A percentile compares a stretch with the other conserved stretches of the same genome.
phyloP scores from a whole-genome alignment of 2,329 filamentous ascomycete genomes.

The Sarocladiaceae sp. region DNA sequence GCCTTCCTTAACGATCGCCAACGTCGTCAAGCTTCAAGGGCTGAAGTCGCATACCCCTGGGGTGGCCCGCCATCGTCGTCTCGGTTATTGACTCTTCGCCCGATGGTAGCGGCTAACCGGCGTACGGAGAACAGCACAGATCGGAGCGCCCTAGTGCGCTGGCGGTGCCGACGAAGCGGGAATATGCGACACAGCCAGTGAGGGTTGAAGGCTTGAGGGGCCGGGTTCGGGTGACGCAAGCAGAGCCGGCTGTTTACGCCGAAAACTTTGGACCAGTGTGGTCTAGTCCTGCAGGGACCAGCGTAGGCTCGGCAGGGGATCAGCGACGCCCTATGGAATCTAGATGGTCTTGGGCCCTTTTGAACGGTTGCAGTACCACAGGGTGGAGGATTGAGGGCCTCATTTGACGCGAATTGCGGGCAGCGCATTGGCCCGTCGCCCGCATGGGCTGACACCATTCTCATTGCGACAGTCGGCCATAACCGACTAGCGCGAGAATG shows the following conservation, averaged over 20 bases:
- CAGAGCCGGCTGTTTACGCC: neutral
- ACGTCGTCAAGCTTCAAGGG: too few species aligned
- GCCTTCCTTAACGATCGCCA: too few species aligned
- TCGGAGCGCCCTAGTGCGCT: neutral
- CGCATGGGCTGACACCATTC: neutral
- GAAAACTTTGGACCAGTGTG: neutral
- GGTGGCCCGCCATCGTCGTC: too few species aligned
- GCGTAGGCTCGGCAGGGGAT: neutral
- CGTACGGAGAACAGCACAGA: neutral
- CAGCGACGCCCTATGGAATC: too few species aligned
- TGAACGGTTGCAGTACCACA: neutral
- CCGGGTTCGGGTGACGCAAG: neutral
- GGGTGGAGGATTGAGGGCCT: too few species aligned
- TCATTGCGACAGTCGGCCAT: neutral
- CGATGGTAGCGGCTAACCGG: neutral
- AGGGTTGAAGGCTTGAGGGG: neutral
- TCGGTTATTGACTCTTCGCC: too few species aligned
- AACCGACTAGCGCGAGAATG: neutral
- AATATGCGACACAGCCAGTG: neutral
- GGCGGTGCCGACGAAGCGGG: slow-evolving; percentile 1
- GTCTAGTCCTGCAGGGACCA: neutral
- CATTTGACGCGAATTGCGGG: too few species aligned
- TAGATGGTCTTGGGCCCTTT: too few species aligned
- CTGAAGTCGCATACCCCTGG: too few species aligned
- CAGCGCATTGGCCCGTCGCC: too few species aligned